These are phyloP conservation scores for Neurospora hispaniola DNA, from an alignment of 495 filamentous ascomycete species.

Conservation along the genomic window DNA sequence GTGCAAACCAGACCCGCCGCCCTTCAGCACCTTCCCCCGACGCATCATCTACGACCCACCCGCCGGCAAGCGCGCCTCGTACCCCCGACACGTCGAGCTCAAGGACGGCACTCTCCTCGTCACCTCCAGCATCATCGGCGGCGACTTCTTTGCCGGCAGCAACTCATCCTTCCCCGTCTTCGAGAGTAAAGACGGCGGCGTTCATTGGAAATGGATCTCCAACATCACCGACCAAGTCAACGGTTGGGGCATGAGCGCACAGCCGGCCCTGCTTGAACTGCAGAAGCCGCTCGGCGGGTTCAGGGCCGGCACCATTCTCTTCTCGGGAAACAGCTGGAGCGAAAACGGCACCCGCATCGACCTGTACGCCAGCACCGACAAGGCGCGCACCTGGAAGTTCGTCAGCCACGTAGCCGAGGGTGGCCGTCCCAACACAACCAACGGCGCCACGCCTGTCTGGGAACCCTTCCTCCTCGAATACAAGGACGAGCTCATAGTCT, in stretches of 20 bases:
- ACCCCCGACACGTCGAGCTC: slow-evolving; percentile 43
- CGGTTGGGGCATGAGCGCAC: slow-evolving; percentile 53
- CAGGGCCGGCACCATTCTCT: slow-evolving; percentile 47
- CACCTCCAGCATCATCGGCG: slow-evolving; percentile 58
- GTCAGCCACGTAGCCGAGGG: slow-evolving; percentile 55
- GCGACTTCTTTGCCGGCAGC: slow-evolving; percentile 48
- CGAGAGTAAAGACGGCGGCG: slow-evolving; percentile 48
- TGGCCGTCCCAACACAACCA: slow-evolving; percentile 47
- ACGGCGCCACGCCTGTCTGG: slow-evolving; percentile 59
- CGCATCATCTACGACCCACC: slow-evolving; percentile 35
- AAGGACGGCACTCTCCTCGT: slow-evolving; percentile 41
- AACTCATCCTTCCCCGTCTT: slow-evolving; percentile 58
- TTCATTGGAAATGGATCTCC: slow-evolving; percentile 52
- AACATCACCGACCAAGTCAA: slow-evolving; percentile 52
- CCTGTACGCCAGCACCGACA: slow-evolving; percentile 51
- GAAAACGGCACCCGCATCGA: slow-evolving; percentile 49
- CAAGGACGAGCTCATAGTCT: slow-evolving; percentile 48
- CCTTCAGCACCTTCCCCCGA: slow-evolving; percentile 19
- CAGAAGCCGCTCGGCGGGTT: slow-evolving; percentile 45
- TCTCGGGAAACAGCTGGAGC: slow-evolving; percentile 52
- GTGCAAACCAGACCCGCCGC: neutral
- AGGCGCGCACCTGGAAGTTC: slow-evolving; percentile 53
- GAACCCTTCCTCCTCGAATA: slow-evolving; percentile 54
- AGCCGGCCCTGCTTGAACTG: slow-evolving; percentile 56
- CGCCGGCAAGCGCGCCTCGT: slow-evolving; percentile 28